Conservation (phyloP, 345 rosid genomes). For the Dovyalis caffra region DNA sequence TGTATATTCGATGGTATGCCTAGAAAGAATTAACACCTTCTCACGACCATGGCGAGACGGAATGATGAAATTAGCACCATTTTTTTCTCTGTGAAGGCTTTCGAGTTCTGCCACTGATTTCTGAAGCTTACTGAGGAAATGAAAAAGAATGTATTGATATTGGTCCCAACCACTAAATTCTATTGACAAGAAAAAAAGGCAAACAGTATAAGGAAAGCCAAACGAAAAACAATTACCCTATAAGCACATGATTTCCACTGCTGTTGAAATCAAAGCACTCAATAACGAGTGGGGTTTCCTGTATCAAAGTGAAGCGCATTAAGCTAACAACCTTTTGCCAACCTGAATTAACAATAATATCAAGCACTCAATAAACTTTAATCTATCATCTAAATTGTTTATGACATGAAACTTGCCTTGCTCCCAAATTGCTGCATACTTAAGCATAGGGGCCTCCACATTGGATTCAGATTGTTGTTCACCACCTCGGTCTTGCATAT, state of each 20-base stretch:
- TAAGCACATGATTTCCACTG: constrained; percentile 60
- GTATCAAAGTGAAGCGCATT: constrained; percentile 18
- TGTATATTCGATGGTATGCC: not conserved
- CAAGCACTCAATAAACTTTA: not conserved
- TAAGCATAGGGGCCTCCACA: constrained; percentile 61
- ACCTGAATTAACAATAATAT: not conserved
- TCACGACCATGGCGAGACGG: constrained; percentile 44
- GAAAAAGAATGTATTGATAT: constrained; percentile 3
- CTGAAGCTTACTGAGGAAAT: constrained; percentile 51
- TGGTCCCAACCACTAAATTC: not conserved
- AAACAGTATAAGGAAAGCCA: not conserved
- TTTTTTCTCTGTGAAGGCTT: constrained; percentile 49
- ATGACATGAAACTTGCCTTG: constrained; percentile 51
- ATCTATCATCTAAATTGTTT: not conserved
- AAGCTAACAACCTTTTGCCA: constrained; percentile 1
- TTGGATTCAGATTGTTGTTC: constrained; percentile 68
- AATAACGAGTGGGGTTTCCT: constrained; percentile 74
- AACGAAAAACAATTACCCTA: constrained; percentile 49
- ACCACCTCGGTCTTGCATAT: constrained; percentile 81
- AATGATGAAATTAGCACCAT: constrained; percentile 45
- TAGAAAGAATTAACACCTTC: constrained; percentile 46
- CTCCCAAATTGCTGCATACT: constrained; percentile 81
- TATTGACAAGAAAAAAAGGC: not conserved
- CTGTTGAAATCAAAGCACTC: constrained; percentile 86
- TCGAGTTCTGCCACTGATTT: constrained; percentile 67